Percentiles rank a stretch among this genome's conserved stretches.
phyloP scores from a whole-genome alignment of 441 rosid genomes.

The Viola pubescens region DNA sequence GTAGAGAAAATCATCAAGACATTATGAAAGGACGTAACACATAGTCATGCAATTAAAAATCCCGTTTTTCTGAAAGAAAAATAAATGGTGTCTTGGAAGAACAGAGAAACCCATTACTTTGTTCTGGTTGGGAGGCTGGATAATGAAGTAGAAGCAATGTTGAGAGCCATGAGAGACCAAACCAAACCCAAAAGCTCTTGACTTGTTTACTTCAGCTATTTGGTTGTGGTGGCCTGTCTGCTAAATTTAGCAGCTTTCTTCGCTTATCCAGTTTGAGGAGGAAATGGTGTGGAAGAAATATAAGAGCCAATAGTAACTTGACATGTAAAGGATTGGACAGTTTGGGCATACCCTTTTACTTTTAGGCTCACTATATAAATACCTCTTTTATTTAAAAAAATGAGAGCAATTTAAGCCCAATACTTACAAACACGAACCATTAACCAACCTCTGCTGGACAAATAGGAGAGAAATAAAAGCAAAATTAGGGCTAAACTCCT shows the following conservation, averaged over 20 bases:
- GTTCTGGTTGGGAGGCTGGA: slow-evolving; percentile 19
- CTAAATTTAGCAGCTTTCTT: slow-evolving; percentile 3
- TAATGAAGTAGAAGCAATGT: slow-evolving; percentile 44
- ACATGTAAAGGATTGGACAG: neutral
- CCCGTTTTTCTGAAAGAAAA: neutral
- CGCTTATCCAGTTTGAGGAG: slow-evolving; percentile 12
- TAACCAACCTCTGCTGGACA: too few species aligned
- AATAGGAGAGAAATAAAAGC: too few species aligned
- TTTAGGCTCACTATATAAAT: too few species aligned
- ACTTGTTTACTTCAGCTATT: too few species aligned
- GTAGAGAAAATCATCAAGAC: neutral
- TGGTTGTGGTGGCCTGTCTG: neutral
- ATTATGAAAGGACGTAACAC: too few species aligned
- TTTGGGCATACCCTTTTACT: too few species aligned
- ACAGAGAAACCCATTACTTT: slow-evolving; percentile 21
- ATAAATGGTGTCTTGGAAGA: too few species aligned
- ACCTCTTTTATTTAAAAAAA: too few species aligned
- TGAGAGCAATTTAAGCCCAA: too few species aligned
- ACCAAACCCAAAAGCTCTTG: neutral
- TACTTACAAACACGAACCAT: too few species aligned
- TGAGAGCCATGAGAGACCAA: slow-evolving; percentile 45
- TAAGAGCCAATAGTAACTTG: slow-evolving; percentile 5
- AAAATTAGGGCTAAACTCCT: too few species aligned
- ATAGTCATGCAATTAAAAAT: neutral
- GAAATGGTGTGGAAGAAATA: neutral